Evolutionary conservation across 768 basidiomycete species (phyloP).

Genomic region (Phylloporus scabripes): DNA sequence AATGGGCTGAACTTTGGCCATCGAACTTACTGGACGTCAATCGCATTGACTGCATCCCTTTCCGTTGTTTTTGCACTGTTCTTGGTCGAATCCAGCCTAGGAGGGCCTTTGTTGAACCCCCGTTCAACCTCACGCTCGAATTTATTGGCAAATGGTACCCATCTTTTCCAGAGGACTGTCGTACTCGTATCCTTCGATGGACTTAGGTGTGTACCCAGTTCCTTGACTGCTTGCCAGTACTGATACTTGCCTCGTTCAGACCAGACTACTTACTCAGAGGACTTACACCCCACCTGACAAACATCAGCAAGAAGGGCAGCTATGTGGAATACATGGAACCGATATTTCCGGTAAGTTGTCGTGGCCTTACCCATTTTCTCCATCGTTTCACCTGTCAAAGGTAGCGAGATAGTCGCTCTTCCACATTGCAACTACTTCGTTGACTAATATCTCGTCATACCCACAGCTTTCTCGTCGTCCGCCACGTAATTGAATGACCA

Average conservation of each 20-base stretch:
- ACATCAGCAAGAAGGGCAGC: slow-evolving; percentile 70
- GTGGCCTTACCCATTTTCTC: neutral
- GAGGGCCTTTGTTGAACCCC: neutral
- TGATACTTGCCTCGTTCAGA: slow-evolving; percentile 26
- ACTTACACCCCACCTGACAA: slow-evolving; percentile 70
- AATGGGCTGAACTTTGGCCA: neutral
- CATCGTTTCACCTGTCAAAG: neutral
- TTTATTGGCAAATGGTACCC: slow-evolving; percentile 66
- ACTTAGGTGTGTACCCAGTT: slow-evolving; percentile 27
- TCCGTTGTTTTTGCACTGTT: slow-evolving; percentile 6
- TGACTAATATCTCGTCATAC: neutral
- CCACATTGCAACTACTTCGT: neutral
- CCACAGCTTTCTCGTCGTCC: neutral
- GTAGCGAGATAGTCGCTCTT: too few species aligned
- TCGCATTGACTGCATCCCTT: slow-evolving; percentile 2
- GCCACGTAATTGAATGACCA: neutral
- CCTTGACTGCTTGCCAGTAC: neutral
- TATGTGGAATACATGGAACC: slow-evolving; percentile 79
- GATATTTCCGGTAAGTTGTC: slow-evolving; percentile 63
- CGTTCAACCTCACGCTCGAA: neutral
- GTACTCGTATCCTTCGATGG: slow-evolving; percentile 87
- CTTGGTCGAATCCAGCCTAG: neutral
- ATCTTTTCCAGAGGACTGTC: slow-evolving; percentile 70
- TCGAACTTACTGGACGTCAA: neutral
- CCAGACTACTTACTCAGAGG: slow-evolving; percentile 79